Conservation (phyloP, 1,284 basidiomycete species). For the Rhodotorula sp. region DNA sequence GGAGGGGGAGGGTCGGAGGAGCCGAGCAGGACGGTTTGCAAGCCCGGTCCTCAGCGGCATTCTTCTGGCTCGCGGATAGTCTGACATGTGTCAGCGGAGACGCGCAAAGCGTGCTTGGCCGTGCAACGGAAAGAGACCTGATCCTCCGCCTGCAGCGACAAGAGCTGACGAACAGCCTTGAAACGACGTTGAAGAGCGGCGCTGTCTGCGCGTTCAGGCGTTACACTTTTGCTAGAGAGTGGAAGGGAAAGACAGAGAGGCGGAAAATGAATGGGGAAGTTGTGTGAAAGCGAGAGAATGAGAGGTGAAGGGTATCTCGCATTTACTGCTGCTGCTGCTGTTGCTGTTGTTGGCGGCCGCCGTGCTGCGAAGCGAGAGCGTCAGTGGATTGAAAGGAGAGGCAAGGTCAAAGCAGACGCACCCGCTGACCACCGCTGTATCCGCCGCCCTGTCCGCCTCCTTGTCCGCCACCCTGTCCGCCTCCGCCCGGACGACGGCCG, state of each 20-base stretch:
- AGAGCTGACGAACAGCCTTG: no score
- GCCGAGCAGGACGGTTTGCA: no score
- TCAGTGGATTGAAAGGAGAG: not conserved
- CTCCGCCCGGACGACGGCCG: not conserved
- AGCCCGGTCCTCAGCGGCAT: no score
- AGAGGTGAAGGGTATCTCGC: not conserved
- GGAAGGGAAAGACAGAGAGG: not conserved
- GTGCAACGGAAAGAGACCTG: no score
- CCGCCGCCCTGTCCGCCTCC: not conserved
- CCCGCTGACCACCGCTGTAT: slow-evolving; percentile 1
- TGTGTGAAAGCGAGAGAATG: not conserved
- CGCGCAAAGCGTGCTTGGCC: no score
- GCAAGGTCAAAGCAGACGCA: not conserved
- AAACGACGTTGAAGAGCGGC: no score
- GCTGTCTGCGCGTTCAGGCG: not conserved
- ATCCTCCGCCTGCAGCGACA: no score
- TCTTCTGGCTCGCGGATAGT: no score
- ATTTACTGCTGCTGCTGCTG: not conserved
- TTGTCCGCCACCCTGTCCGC: slow-evolving; percentile 8
- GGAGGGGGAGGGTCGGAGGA: no score
- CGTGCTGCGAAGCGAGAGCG: not conserved
- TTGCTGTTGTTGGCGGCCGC: slow-evolving; percentile 11
- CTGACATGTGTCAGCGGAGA: no score
- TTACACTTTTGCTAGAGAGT: not conserved
- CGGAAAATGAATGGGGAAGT: not conserved